Evolutionary conservation across 768 basidiomycete species (phyloP).

Genomic region (Naganishia vaughanmartiniae): DNA sequence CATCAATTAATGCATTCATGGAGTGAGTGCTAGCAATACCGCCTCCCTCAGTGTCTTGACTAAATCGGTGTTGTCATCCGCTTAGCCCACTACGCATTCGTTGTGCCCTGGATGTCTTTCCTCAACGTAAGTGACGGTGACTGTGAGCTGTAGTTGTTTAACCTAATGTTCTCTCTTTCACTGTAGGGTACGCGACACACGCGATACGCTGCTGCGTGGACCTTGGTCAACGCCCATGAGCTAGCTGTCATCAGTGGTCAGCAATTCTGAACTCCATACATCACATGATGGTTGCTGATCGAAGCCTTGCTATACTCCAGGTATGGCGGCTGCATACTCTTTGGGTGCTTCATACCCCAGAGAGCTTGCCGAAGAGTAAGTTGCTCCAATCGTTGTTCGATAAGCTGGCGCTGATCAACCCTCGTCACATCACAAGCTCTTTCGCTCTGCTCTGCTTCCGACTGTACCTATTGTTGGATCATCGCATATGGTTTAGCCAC

Average conservation of each 20-base stretch:
- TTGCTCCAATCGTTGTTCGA: not conserved
- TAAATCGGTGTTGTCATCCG: no score
- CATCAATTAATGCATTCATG: conserved; percentile 45
- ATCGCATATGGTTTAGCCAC: conserved; percentile 43
- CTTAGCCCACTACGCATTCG: conserved; percentile 47
- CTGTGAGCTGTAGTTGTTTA: not conserved
- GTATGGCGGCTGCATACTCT: conserved; percentile 53
- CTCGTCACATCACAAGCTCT: conserved; percentile 19
- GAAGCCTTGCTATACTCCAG: not conserved
- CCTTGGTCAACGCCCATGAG: conserved; percentile 55
- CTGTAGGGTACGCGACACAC: conserved; percentile 39
- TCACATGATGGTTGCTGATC: not conserved
- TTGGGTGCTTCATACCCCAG: conserved; percentile 53
- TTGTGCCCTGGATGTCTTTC: conserved; percentile 53
- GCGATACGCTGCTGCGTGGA: conserved; percentile 54
- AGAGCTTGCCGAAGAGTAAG: conserved; percentile 51
- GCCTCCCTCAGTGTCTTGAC: not conserved
- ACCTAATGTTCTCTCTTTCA: not conserved
- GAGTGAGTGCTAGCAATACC: not conserved
- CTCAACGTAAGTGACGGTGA: conserved; percentile 45
- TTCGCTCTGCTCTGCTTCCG: conserved; percentile 53
- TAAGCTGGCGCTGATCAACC: not conserved
- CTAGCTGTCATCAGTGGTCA: conserved; percentile 49
- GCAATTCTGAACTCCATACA: not conserved
- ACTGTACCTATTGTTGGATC: conserved; percentile 47